A percentile compares a stretch with the other conserved stretches of the same genome.
Evolutionary conservation across 805 yeast genomes (phyloP).

Genomic region (Yarrowia deformans): DNA sequence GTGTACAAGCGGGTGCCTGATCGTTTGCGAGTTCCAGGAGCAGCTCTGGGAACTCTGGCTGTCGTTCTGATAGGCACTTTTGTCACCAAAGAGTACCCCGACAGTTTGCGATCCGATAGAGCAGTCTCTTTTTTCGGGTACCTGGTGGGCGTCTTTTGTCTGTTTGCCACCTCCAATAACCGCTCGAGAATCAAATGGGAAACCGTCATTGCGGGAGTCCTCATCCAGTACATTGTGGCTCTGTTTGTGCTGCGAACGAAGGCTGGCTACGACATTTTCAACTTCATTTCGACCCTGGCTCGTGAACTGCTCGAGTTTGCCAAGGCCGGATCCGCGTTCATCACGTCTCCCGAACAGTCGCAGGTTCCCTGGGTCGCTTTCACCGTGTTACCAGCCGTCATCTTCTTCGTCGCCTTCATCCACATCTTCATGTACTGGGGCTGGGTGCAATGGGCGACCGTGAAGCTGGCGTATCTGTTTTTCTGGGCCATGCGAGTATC

Average conservation of each 20-base stretch:
- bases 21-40: conserved; percentile 55
- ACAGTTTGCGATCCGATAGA: conserved; percentile 59
- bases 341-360: conserved; percentile 56
- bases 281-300: conserved; percentile 64
- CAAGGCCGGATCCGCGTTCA: conserved; percentile 65
- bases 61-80: conserved; percentile 64
- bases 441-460: conserved; percentile 64
- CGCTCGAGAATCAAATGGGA: conserved; percentile 60
- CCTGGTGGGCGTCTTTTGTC: conserved; percentile 55
- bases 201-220: conserved; percentile 65
- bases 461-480: conserved; percentile 63
- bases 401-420: conserved; percentile 67
- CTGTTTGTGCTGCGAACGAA: conserved; percentile 66
- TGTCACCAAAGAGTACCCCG: conserved; percentile 56
- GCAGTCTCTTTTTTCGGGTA: conserved; percentile 65
- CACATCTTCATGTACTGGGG: conserved; percentile 68
- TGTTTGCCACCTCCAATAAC: conserved; percentile 58
- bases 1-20: conserved; percentile 53
- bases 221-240: conserved; percentile 66
- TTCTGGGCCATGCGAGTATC: conserved; percentile 65
- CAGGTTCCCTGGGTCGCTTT: conserved; percentile 59
- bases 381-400: conserved; percentile 65
- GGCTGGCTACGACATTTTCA: conserved; percentile 67
- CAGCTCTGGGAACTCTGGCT: conserved; percentile 56
- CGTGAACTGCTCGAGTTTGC: conserved; percentile 64